Percentiles rank a stretch among this genome's conserved stretches.
phyloP scores from a whole-genome alignment of 2,329 filamentous ascomycete species.

The Microdochium bolleyi region DNA sequence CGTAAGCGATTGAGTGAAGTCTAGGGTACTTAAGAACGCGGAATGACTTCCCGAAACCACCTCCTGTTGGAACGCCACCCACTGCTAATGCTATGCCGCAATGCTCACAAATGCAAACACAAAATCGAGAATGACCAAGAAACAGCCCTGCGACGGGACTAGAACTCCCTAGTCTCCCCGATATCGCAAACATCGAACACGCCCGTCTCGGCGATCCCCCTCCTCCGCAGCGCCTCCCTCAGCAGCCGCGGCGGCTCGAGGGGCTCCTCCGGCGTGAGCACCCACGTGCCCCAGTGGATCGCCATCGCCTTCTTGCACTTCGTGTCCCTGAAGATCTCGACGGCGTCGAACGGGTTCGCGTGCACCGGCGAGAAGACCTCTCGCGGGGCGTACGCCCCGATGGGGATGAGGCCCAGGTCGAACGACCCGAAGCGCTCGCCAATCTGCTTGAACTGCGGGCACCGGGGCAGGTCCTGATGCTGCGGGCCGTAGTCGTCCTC shows the following conservation, averaged over 20 bases:
- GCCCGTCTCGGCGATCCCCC: constrained; percentile 60
- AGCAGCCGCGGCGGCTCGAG: constrained; percentile 72
- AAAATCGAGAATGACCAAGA: too few relatives aligned
- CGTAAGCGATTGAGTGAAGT: too few relatives aligned
- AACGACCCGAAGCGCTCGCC: constrained; percentile 76
- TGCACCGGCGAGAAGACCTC: constrained; percentile 73
- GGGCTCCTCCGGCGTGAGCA: constrained; percentile 76
- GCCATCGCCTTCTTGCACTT: constrained; percentile 69
- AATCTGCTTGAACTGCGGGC: constrained; percentile 80
- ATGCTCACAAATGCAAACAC: too few relatives aligned
- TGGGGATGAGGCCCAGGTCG: constrained; percentile 86
- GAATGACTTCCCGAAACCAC: too few relatives aligned
- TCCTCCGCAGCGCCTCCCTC: constrained; percentile 60
- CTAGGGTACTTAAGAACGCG: too few relatives aligned
- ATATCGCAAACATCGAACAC: constrained; percentile 79
- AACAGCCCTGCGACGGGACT: too few relatives aligned
- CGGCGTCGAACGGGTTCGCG: constrained; percentile 76
- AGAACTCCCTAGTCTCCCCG: constrained; percentile 75
- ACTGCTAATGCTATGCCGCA: too few relatives aligned
- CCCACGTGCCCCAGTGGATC: constrained; percentile 93
- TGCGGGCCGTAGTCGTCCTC: constrained; percentile 65
- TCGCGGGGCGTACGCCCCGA: constrained; percentile 77
- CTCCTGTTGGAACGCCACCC: too few relatives aligned
- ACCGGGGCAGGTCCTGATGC: constrained; percentile 59
- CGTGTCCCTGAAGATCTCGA: constrained; percentile 84